Evolutionary conservation across 805 yeast species (phyloP).

Genomic region (Suhomyces pyralidae): DNA sequence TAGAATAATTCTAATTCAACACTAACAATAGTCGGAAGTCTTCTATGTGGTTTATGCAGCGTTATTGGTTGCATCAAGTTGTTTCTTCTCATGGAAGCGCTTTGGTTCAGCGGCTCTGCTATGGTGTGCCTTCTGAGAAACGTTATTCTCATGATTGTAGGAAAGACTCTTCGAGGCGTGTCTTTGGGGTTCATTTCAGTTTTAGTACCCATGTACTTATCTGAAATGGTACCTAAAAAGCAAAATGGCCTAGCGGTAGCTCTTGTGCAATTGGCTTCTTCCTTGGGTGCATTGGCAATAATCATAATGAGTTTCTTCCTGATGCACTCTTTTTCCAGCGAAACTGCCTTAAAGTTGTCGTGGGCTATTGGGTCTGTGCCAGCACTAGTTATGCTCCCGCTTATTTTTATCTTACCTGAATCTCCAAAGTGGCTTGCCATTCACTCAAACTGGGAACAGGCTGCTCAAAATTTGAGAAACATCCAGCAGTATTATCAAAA

Average conservation of each 20-base stretch:
- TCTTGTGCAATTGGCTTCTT: constrained; percentile 19
- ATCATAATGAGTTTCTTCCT: constrained; percentile 14
- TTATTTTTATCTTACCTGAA: constrained; percentile 25
- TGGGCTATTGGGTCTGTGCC: constrained; percentile 24
- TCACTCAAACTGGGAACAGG: constrained; percentile 3
- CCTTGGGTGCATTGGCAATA: constrained; percentile 18
- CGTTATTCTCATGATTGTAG: constrained; percentile 23
- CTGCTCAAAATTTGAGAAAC: constrained; percentile 6
- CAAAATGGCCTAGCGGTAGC: constrained; percentile 23
- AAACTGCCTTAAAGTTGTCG: constrained; percentile 12
- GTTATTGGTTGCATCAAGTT: constrained; percentile 24
- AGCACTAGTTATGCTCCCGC: constrained; percentile 15
- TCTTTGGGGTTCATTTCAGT: constrained; percentile 31
- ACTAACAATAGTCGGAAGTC: constrained; percentile 29
- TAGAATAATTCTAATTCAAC: background rate
- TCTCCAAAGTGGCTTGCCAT: constrained; percentile 28
- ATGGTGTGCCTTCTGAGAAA: constrained; percentile 24
- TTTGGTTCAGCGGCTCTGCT: constrained; percentile 30
- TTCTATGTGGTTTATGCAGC: constrained; percentile 29
- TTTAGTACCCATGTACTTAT: constrained; percentile 29
- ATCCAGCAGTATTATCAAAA: constrained; percentile 1
- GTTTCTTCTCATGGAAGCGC: constrained; percentile 19
- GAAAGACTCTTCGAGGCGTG: constrained; percentile 29
- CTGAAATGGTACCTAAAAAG: constrained; percentile 24
- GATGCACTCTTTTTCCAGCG: constrained; percentile 7